Base-by-base conservation (phyloP, 371 early-diverging fungal species). In the Mortierella sp. region DNA sequence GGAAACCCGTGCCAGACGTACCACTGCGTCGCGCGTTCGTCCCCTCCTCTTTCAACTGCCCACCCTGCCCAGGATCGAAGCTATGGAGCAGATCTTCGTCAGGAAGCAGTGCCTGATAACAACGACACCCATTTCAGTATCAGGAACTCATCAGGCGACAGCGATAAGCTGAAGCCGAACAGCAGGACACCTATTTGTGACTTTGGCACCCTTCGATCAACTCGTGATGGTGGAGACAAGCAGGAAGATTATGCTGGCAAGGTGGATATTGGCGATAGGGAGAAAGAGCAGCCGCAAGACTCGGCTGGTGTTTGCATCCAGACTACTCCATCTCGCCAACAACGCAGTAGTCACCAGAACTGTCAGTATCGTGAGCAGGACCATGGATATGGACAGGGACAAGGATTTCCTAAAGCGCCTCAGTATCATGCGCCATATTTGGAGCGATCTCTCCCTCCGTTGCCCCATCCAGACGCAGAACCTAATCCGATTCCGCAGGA, bases 1-100 rank as follows among this genome's bases (percentile, higher is more conserved):
- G 76, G 44, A 70, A 70, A 70, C 70, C 76, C 76, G 3, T 70
- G 70, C 41, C 41, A 38, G 70, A 44, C 54, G 24, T 68, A 51
- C 27, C 35, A 75, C 0, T 63, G 43, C 27, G 29, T 46, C 44
- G 43, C 55, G 2, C 54, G 68, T 18, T 27, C 75, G 14, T 49
- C 75, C 55, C 5, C 27, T 5, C 14, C 46, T 29, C 35, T 48
- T 12, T 16, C 46, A 8, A 21, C 44, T 44, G 48, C 27, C 32
- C 35, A 18, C 18, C 63, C 32, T 3, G 68, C 68, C 4, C 68
- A 41, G 7, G 41, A 68, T 38, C 68, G 41, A 68, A 41, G 68
- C 10, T 68, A 41, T 24, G 43, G 41, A 68, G 38, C 43, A 41
- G 18, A 21, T 10, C 68, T 41, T 21, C 68, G 24, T 24, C 38